Base-by-base conservation (phyloP, 495 filamentous ascomycete species). In the Talaromyces nanjingensis region DNA sequence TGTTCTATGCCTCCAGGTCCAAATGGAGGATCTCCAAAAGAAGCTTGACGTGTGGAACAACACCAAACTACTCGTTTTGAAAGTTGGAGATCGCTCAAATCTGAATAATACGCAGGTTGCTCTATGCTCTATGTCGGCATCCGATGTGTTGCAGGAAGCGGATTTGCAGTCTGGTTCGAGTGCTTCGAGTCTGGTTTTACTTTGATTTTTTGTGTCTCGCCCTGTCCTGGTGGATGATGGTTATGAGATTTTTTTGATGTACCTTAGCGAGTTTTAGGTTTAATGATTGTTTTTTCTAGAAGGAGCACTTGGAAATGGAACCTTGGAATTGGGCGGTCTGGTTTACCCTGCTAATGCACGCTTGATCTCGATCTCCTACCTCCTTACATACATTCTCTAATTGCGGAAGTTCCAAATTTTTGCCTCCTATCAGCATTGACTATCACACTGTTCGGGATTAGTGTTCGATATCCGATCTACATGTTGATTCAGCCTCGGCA, bases 151-250 rank as follows among this genome's bases (percentile, higher is more conserved):
- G 11, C 56, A 39, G 56, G 56, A 59, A 37, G 25, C 56, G 14
- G 18, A 59, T 18, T 14, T 39, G 56, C 12, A 59, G 29, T 59
- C 56, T 5, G 56, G 27, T 14, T 4, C 29, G 12, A 59, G 29
- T 59, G 37, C 56, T 18, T 59, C 56, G 29, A 59, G 56, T 59
- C 29, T 59, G 14, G 56, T 59, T 39, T 11, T 59, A 18, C 33
- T 59, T 39, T 59, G n/a, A 59, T 59, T 34, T 14, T 31, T 14
- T 31, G 29, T 39, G 20, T 59, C 4, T 56, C 24, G 22, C 45
- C 45, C 25, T 25, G 3, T 3, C 29, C n/a, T n/a, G 12, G 4
- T 14, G 37, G 37, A 42, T 42, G 12, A 42, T 42, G 12, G 4
- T 14, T 42, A 42, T 42, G 9, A 6, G 29, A 1, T 2, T 12